Percentiles rank a stretch among this genome's conserved stretches.
phyloP scores from a whole-genome alignment of 2,329 filamentous ascomycete genomes.

The Harringtonia aguacate region DNA sequence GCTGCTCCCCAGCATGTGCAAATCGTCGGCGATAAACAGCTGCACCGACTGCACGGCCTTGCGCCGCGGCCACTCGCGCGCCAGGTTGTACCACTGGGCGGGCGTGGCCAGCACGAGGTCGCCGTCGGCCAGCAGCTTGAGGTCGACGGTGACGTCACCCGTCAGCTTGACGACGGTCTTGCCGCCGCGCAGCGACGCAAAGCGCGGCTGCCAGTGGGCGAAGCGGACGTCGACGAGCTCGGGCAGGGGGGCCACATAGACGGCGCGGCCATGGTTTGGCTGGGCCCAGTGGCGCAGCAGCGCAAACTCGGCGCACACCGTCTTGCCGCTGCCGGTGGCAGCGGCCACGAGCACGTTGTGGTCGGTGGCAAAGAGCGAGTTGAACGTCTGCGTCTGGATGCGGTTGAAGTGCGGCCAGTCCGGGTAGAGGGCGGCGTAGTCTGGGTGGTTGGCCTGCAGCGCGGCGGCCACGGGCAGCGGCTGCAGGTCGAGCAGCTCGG shows the following conservation, averaged over 20 bases:
- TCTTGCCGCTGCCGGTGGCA: conserved; percentile 94
- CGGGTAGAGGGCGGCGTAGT: conserved; percentile 73
- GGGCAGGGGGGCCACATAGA: conserved; percentile 92
- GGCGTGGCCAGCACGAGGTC: conserved; percentile 91
- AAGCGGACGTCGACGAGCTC: conserved; percentile 76
- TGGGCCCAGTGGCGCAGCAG: conserved; percentile 75
- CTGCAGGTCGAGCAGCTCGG: conserved; percentile 83
- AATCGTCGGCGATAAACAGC: conserved; percentile 87
- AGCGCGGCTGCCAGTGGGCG: conserved; percentile 75
- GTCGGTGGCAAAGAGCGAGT: conserved; percentile 79
- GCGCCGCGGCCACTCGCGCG: conserved; percentile 88
- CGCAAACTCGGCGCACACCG: conserved; percentile 90
- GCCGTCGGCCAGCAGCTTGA: conserved; percentile 77
- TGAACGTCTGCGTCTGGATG: conserved; percentile 95
- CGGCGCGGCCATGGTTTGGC: conserved; percentile 57
- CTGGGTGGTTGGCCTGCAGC: conserved; percentile 75
- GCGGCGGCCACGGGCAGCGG: conserved; percentile 79
- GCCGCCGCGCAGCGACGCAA: conserved; percentile 63
- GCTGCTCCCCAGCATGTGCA: conserved; percentile 90
- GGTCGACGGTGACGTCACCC: conserved; percentile 81
- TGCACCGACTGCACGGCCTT: conserved; percentile 90
- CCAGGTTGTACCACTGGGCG: conserved; percentile 89
- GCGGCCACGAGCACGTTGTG: conserved; percentile 90
- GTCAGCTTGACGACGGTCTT: conserved; percentile 90
- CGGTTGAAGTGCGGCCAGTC: conserved; percentile 89